phyloP scores from a whole-genome alignment of 495 filamentous ascomycete genomes.

The Xylaria venustula region DNA sequence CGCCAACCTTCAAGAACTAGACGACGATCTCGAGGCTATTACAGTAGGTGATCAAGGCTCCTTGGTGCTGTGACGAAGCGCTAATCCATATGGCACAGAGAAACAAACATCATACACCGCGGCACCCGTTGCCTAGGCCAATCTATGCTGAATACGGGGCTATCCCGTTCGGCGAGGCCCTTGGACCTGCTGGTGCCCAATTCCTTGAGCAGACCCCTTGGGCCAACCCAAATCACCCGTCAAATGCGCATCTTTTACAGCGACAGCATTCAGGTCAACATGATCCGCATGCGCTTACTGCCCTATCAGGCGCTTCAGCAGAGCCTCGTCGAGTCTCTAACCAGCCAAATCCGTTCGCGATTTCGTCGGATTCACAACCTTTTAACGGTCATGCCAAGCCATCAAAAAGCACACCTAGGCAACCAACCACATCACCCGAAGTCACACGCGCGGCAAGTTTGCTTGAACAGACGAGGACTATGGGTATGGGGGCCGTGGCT shows the following conservation, averaged over 20 bases:
- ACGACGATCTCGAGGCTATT: conserved; percentile 87
- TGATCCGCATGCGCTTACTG: conserved; percentile 17
- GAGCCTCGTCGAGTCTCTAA: conserved; percentile 32
- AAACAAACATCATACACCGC: conserved; percentile 24
- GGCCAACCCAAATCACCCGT: conserved; percentile 85
- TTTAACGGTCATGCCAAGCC: conserved; percentile 23
- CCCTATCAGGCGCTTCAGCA: conserved; percentile 24
- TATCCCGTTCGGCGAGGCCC: conserved; percentile 35
- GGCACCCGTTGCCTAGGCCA: conserved; percentile 24
- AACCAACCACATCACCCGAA: conserved; percentile 28
- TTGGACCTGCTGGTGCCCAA: conserved; percentile 72
- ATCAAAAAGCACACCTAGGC: conserved; percentile 21
- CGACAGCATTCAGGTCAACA: conserved; percentile 38
- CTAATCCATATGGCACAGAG: conserved; percentile 18
- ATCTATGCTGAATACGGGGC: conserved; percentile 33
- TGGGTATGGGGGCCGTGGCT: conserved; percentile 23
- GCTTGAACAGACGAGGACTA: conserved; percentile 27
- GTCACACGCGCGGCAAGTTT: conserved; percentile 29
- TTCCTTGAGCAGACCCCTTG: conserved; percentile 82
- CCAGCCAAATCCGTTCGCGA: conserved; percentile 28
- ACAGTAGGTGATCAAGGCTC: conserved; percentile 60
- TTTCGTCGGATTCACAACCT: conserved; percentile 25
- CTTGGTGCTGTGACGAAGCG: neutral
- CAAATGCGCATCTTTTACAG: conserved; percentile 52
- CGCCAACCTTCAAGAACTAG: conserved; percentile 68